phyloP scores from a whole-genome alignment of 2,329 filamentous ascomycete genomes.

The Penicillium sclerotigenum region DNA sequence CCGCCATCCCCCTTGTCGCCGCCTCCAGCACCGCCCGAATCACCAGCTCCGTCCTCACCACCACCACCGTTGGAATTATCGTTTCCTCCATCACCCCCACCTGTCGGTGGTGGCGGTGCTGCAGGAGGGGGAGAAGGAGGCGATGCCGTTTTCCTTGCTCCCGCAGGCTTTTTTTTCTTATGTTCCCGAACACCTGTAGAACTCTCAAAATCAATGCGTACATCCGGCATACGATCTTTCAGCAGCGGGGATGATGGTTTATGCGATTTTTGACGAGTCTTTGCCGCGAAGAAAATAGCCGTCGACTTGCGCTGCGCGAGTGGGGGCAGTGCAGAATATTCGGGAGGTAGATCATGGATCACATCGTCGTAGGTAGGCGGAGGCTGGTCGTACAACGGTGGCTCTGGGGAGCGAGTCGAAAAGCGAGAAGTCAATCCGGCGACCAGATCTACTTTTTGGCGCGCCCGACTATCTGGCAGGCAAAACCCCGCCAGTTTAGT shows the following conservation, averaged over 20 bases:
- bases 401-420: slow-evolving; percentile 4
- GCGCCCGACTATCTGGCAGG: not conserved
- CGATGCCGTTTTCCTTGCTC: slow-evolving; percentile 12
- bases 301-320: slow-evolving; percentile 26
- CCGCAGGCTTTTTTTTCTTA: slow-evolving; percentile 32
- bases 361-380: slow-evolving; percentile 37
- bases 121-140: slow-evolving; percentile 14
- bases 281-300: slow-evolving; percentile 6
- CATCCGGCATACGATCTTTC: slow-evolving; percentile 9
- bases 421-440: slow-evolving; percentile 12
- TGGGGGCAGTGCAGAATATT: slow-evolving; percentile 29
- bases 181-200: slow-evolving; percentile 32
- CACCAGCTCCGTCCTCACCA: slow-evolving; percentile 32
- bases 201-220: slow-evolving; percentile 26
- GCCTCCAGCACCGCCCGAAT: slow-evolving; percentile 28
- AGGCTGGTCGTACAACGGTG: slow-evolving; percentile 21
- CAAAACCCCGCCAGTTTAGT: not conserved
- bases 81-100: slow-evolving; percentile 41
- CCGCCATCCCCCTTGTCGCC: slow-evolving; percentile 35
- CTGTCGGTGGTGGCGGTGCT: slow-evolving; percentile 19
- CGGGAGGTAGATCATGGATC: slow-evolving; percentile 34
- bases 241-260: slow-evolving; percentile 4
- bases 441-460: not conserved
- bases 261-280: slow-evolving; percentile 4
- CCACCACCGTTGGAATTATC: slow-evolving; percentile 33